Base-by-base conservation (phyloP, 2,329 filamentous ascomycete species). In the Dothidotthia symphoricarpi region DNA sequence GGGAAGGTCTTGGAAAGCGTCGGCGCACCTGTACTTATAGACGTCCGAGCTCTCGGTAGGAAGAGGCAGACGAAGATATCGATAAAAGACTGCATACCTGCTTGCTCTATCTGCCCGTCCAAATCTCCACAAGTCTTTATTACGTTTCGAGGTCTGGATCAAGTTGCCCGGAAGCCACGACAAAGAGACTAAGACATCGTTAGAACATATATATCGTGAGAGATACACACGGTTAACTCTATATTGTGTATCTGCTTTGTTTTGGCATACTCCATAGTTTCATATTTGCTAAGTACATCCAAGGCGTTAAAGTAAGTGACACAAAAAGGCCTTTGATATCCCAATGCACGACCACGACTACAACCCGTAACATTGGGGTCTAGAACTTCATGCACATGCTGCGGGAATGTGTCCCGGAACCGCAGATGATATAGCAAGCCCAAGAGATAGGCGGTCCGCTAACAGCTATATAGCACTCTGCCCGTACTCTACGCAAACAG, bases 1-100 rank as follows among this genome's bases (percentile, higher is more conserved):
- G 57, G 52, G 50, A 38, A 38, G 42, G 49, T 41, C 40, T 47
- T 40, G 48, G 31, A 26, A n/a, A 29, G 33, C 31, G 30, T 52
- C 44, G 46, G 51, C 36, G 29, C 34, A 31, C 22, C 31, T 42
- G 15, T 28, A 34, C 27, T n/a, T 24, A 31, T 32, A 32, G 24
- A n/a, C 37, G 45, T 28, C 47, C 38, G 29, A 50, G 43, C 40
- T 44, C 27, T 38, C 32, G 32, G 40, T 36, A 36, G 40, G 28
- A 24, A 37, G 41, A 39, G 38, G 45, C 41, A 45, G 43, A 48
- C 39, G 39, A 42, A 34, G 37, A 16, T 16, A 25, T 16, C 11
- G 29, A 43, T 46, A 43, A 42, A n/a, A 40, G 17, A 14, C 17
- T 33, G 25, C 24, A 11, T n/a, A n/a, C n/a, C n/a, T n/a, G n/a